Evolutionary conservation across 257 asterid genomes (phyloP), one percentile per base, ranked within the genome.

Genomic region (Avicennia marina): DNA sequence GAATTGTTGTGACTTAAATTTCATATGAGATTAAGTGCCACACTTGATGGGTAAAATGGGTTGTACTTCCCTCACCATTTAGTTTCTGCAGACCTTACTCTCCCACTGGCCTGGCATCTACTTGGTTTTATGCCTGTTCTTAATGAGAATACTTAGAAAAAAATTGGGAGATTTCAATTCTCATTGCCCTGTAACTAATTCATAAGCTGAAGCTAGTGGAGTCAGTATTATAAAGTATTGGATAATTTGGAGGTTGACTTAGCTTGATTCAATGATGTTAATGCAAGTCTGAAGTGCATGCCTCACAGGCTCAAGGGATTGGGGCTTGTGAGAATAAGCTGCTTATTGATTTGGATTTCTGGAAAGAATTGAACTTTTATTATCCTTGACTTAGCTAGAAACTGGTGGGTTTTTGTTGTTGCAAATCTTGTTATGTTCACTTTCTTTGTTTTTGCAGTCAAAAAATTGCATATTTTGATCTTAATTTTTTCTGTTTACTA

Each of bases 281-380:
- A 11, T 53, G 54, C 27, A 31, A 56, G 46, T 52, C 20, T 25
- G 44, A 24, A 31, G 51, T 63, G 53, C 51, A 45, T 15, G 31
- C 32, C 52, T 48, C 45, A n/a, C n/a, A n/a, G n/a, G n/a, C n/a
- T n/a, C n/a, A n/a, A n/a, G n/a, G n/a, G n/a, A n/a, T n/a, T n/a
- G n/a, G n/a, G n/a, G n/a, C n/a, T n/a, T n/a, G n/a, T n/a, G n/a
- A n/a, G n/a, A 12, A 24, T 36, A 34, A 33, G 56, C 42, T 34
- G 51, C 42, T 53, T 63, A 56, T 63, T 60, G 53, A 34, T 34
- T 33, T 34, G 1, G n/a, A n/a, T n/a, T 59, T 65, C 43, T 50
- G 48, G 38, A 17, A 5, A 45, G 18, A 45, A 67, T 18, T 41
- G 52, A 38, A 46, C 24, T 19, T 58, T 18, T n/a, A 31, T 58